Conservation (phyloP, 345 rosid genomes). For the Moricandia arvensis region DNA sequence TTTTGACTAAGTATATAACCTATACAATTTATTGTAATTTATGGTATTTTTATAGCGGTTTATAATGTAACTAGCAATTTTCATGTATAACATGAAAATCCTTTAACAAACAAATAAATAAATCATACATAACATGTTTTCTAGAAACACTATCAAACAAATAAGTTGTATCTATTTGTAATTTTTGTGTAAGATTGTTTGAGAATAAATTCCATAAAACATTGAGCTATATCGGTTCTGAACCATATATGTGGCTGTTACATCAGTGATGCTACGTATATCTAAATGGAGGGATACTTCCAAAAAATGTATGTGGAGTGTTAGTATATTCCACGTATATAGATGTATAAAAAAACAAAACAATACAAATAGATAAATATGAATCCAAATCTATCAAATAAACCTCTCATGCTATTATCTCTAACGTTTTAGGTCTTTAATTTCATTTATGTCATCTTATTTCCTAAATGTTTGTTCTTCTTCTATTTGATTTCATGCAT, state of each 20-base stretch:
- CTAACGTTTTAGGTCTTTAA: constrained; percentile 23
- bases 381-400: constrained; percentile 33
- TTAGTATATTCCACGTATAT: constrained; percentile 33
- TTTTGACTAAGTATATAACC: too few relatives aligned
- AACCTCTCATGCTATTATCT: constrained; percentile 23
- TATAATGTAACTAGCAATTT: neutral
- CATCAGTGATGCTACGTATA: constrained; percentile 30
- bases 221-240: constrained; percentile 28
- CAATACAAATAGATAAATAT: constrained; percentile 27
- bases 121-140: neutral
- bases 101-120: neutral
- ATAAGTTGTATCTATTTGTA: neutral
- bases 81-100: neutral
- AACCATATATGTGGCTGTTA: constrained; percentile 29
- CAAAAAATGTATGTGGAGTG: constrained; percentile 7
- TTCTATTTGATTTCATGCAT: constrained; percentile 11
- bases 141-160: neutral
- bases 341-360: too few relatives aligned
- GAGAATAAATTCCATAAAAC: constrained; percentile 34
- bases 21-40: too few relatives aligned
- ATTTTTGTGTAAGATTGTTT: constrained; percentile 5
- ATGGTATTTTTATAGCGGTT: too few relatives aligned
- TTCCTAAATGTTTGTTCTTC: neutral
- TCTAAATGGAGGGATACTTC: constrained; percentile 1
- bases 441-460: constrained; percentile 13